Base-by-base conservation (phyloP, 73 alveolate genomes). In the Stentor roeselii region DNA sequence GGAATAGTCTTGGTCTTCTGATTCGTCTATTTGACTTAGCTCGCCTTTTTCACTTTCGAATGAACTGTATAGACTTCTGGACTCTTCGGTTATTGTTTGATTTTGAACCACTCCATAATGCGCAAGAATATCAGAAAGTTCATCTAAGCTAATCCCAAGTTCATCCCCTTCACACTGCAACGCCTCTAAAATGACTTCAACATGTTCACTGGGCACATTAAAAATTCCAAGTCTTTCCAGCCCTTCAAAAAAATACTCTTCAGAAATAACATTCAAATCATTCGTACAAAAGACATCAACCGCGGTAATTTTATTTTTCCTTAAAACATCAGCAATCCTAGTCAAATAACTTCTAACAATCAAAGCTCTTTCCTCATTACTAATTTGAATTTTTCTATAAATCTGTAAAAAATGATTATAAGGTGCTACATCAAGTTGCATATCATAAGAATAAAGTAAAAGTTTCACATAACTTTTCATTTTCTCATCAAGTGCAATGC, bases 71-170 rank as follows among this genome's bases (percentile, higher is more conserved):
- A 11, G 30, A 11, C 21, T 21, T 11, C 21, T 21, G 21, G 67
- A 50, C 6, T 50, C 67, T 50, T 50, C 67, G 21, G 6, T 50
- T 50, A 50, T 11, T 11, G 30, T 50, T 21, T 21, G 30, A 11
- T 50, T 21, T 6, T 50, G 21, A 11, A 6, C 67, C 88, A 88
- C 41, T 84, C 87, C 67, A 78, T 85, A 59, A 75, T 61, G 59
- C 40, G 80, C 34, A 32, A 60, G 59, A 83, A 36, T 6, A 75
- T 86, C 15, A 85, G 77, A 39, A 87, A 89, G 76, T 78, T 86
- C 82, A 78, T 89, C 60, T 78, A 78, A 36, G 88, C 91, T 3
- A 60, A 87, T 37, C 84, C 89, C 11, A 36, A 83, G 78, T 83
- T 87, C 85, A 78, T 83, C 85, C 41, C 76, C 83, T 84, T 87